Conservation (phyloP, 345 rosid species). For the Citrus cavaleriei region DNA sequence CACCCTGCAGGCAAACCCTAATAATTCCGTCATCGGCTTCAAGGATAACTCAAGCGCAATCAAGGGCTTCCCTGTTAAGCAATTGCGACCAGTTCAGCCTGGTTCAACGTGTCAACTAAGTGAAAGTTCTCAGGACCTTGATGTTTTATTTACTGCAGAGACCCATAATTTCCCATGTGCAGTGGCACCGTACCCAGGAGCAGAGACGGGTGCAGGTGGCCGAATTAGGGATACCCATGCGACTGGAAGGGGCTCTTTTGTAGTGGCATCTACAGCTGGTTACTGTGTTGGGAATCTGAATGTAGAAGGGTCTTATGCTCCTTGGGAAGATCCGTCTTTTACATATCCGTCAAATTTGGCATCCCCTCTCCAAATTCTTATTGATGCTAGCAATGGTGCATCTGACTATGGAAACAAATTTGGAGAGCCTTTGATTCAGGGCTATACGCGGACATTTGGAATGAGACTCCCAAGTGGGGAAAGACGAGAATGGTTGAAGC, state of each 20-base stretch:
- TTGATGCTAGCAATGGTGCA: constrained; percentile 92
- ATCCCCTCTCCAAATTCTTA: constrained; percentile 83
- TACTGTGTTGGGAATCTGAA: constrained; percentile 86
- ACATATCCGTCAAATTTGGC: constrained; percentile 77
- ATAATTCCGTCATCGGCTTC: constrained; percentile 87
- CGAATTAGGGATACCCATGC: constrained; percentile 97
- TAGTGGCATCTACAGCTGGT: constrained; percentile 82
- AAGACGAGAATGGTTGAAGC: constrained; percentile 95
- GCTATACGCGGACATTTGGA: constrained; percentile 85
- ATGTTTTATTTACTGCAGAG: constrained; percentile 89
- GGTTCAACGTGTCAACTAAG: constrained; percentile 58
- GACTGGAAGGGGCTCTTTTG: constrained; percentile 93
- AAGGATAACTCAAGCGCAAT: constrained; percentile 96
- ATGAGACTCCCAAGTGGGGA: constrained; percentile 94
- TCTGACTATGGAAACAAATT: constrained; percentile 96
- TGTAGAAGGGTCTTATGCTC: constrained; percentile 77
- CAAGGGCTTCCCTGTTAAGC: constrained; percentile 70
- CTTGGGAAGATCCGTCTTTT: constrained; percentile 86
- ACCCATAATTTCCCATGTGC: constrained; percentile 99
- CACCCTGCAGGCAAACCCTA: constrained; percentile 76
- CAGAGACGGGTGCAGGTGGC: constrained; percentile 98
- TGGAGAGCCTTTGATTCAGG: constrained; percentile 95
- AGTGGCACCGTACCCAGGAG: constrained; percentile 97
- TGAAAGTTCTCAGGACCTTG: constrained; percentile 49
- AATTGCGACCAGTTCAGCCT: constrained; percentile 69